Evolutionary conservation across 305 asterid genomes (phyloP), one percentile per base, ranked within the genome.

Genomic region (Euphrasia arctica): DNA sequence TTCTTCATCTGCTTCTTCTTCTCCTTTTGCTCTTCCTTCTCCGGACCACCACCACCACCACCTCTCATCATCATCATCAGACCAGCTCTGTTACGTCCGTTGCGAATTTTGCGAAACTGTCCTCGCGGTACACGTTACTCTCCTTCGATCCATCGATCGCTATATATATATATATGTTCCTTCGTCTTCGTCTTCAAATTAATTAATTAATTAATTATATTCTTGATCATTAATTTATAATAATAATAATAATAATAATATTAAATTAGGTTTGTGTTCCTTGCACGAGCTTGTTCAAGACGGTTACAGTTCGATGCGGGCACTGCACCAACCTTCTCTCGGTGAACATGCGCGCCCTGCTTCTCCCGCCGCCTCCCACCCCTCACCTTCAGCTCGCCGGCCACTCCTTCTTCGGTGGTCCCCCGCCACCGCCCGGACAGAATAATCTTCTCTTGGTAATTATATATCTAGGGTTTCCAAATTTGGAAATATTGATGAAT

Each of bases 241-340:
- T 18, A 18, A 18, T 18, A 18, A 18, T 18, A 18, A 18, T 18
- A 18, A 18, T 18, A 18, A 18, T 18, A 18, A 18, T 18, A 18
- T 18, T 18, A 10, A 52, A 47, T 64, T 41, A 92, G 99, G 99
- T 93, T 79, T 78, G 91, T 55, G 99, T 93, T 43, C 99, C 99
- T 34, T 79, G 96, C 84, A 77, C 96, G 2, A 90, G 97, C 76
- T 71, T 90, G 82, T 93, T 88, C 96, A 93, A 88, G 85, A 93
- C 90, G 11, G 99, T 93, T 29, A 86, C 99, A 0, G 99, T 93
- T 52, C 69, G 99, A 52, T 93, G 99, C 36, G 99, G 99, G 28
- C 97, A 93, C 79, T 93, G 99, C 93, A 77, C 96, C 77, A 93
- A 88, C 63, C 97, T 93, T 65, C 80, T 93, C 34, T 88, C 98